Evolutionary conservation across 805 yeast species (phyloP), one percentile per base, ranked within the genome.

Genomic region (Kodamaea hsintzibuensis): DNA sequence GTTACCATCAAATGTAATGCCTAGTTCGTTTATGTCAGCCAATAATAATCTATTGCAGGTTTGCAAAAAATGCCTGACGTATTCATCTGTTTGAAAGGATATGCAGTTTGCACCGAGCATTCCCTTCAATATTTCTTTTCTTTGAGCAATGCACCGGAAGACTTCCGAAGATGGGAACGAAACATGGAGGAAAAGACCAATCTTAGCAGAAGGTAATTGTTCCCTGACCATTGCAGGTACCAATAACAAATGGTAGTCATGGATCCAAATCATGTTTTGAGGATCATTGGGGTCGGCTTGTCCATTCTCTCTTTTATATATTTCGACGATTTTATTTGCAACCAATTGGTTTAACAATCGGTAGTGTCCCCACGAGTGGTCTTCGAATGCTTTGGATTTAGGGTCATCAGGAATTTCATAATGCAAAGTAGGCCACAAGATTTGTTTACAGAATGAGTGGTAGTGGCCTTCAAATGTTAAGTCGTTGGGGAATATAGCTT

Each of bases 391-490:
- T 68, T 91, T 91, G 1, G 96, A 86, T 61, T 88, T 89, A 50
- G 97, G 96, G 65, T 92, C 86, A 69, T 95, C 98, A 0, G 98
- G 98, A 39, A 93, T 89, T 69, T 93, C 97, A 67, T 95, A 95
- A 61, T 83, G 86, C 58, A 95, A 79, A 1, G 97, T 90, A 33
- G 99, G 99, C 98, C 98, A 95, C 57, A 95, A 74, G 40, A 95
- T 89, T 64, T 92, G 96, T 70, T 95, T 95, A 69, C 98, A 93
- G 68, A 88, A 95, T 50, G 90, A 89, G 54, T 84, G 84, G 69
- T 95, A 95, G 65, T 92, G 97, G 17, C 98, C 98, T 63, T 88
- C 88, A 62, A 91, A 90, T 0, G 91, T 84, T 30, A 82, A 71
- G 69, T 95, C 98, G 59, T 82, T 82, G 2, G 93, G 85, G 55